These are phyloP conservation scores for Ustilago tritici DNA, from an alignment of 1,284 basidiomycete genomes.

Conservation along the genomic window DNA sequence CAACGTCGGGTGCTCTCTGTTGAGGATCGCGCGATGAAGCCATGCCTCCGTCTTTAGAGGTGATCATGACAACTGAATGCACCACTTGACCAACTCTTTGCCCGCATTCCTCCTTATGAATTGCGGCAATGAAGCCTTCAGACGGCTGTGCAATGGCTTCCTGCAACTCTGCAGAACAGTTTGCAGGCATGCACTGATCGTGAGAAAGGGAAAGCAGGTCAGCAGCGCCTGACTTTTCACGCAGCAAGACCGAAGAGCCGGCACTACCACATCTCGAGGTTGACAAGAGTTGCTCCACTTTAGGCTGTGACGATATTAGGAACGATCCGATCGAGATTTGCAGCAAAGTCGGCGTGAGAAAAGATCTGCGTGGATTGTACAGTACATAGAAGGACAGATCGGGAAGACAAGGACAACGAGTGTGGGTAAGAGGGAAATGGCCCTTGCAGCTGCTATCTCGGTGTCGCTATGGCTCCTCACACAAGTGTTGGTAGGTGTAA, in stretches of 20 bases:
- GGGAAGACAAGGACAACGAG: neutral
- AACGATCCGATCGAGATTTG: neutral
- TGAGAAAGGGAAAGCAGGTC: neutral
- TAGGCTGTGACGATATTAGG: neutral
- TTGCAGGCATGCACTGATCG: neutral
- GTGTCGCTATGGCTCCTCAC: neutral
- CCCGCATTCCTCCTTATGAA: neutral
- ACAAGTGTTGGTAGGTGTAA: neutral
- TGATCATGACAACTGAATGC: too few species aligned
- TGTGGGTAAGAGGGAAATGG: conserved; percentile 1
- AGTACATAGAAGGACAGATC: neutral
- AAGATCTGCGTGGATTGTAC: neutral
- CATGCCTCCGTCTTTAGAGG: too few species aligned
- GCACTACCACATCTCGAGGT: neutral
- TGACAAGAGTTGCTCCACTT: neutral
- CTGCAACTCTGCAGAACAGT: neutral
- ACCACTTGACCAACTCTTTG: too few species aligned
- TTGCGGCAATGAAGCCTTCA: neutral
- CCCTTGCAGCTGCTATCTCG: neutral
- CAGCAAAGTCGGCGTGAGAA: neutral
- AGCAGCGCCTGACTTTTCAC: neutral
- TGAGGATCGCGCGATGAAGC: neutral
- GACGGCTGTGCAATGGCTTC: neutral
- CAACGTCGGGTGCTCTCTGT: neutral
- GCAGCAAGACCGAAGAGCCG: neutral